Conservation (phyloP, 805 yeast species). For the Yamadazyma kitorensis region DNA sequence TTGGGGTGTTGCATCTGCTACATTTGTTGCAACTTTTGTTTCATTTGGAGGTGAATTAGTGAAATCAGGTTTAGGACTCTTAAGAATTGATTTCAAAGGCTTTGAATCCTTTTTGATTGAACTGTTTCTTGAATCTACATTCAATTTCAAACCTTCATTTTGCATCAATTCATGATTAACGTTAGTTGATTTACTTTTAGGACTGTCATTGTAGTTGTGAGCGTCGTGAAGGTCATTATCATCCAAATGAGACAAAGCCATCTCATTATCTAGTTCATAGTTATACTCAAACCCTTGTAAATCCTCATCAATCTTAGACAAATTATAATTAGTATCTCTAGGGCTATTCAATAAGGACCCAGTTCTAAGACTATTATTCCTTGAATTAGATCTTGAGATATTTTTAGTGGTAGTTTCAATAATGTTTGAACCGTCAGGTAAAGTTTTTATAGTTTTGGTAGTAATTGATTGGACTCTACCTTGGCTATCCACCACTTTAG, state of each 20-base stretch:
- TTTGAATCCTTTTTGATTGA: conserved; percentile 15
- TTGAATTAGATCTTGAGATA: conserved; percentile 31
- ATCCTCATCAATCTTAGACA: conserved; percentile 42
- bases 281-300: conserved; percentile 42
- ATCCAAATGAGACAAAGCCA: conserved; percentile 3
- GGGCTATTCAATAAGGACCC: conserved; percentile 3
- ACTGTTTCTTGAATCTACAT: conserved; percentile 6
- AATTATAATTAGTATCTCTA: conserved; percentile 21
- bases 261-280: conserved; percentile 30
- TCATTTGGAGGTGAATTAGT: not conserved
- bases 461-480: conserved; percentile 41
- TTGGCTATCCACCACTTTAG: conserved; percentile 36
- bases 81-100: conserved; percentile 36
- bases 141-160: conserved; percentile 7
- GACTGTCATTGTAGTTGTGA: too few species aligned
- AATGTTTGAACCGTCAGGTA: conserved; percentile 43
- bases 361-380: conserved; percentile 27
- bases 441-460: conserved; percentile 33
- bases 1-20: not conserved
- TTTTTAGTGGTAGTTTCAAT: conserved; percentile 43
- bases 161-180: too few species aligned
- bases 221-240: too few species aligned
- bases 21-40: too few species aligned
- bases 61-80: conserved; percentile 16
- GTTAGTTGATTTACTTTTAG: too few species aligned